phyloP scores from a whole-genome alignment of 1,139 yeast genomes.

The Eremothecium gossypii region DNA sequence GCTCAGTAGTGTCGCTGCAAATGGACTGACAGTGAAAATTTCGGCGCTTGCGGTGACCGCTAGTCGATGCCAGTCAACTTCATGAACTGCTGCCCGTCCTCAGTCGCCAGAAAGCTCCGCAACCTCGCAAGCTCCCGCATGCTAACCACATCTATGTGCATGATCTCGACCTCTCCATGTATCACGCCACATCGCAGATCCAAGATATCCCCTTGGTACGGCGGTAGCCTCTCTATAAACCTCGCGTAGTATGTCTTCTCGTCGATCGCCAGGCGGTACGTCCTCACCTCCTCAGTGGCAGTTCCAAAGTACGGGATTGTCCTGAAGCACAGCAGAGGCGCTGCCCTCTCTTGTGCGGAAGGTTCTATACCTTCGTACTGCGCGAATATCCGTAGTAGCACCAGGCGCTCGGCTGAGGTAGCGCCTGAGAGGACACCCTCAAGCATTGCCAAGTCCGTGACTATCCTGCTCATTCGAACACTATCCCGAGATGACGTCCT shows the following conservation, averaged over 20 bases:
- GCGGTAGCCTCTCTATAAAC: conserved; percentile 4
- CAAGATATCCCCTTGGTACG: conserved; percentile 9
- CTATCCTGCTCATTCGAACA: conserved; percentile 6
- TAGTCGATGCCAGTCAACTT: neutral
- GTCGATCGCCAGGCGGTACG: conserved; percentile 2
- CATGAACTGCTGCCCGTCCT: conserved; percentile 1
- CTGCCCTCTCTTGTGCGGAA: neutral
- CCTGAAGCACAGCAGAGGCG: conserved; percentile 1
- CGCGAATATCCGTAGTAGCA: conserved; percentile 6
- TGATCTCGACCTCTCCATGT: conserved; percentile 6
- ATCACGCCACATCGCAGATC: conserved; percentile 8
- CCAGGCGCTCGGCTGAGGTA: neutral
- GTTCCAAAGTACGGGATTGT: conserved; percentile 5
- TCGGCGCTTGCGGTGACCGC: too few relatives aligned
- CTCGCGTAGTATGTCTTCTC: conserved; percentile 4
- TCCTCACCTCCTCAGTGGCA: too few relatives aligned
- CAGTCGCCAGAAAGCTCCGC: conserved; percentile 5
- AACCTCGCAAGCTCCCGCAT: conserved; percentile 6
- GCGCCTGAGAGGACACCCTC: neutral
- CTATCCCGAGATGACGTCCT: too few relatives aligned
- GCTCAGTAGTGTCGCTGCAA: too few relatives aligned
- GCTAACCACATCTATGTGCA: conserved; percentile 7
- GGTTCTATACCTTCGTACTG: conserved; percentile 5
- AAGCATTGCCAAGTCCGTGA: conserved; percentile 5
- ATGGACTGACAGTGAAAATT: too few relatives aligned